Base-by-base conservation (phyloP, 768 basidiomycete species). In the Tricholoma hemisulphureum region DNA sequence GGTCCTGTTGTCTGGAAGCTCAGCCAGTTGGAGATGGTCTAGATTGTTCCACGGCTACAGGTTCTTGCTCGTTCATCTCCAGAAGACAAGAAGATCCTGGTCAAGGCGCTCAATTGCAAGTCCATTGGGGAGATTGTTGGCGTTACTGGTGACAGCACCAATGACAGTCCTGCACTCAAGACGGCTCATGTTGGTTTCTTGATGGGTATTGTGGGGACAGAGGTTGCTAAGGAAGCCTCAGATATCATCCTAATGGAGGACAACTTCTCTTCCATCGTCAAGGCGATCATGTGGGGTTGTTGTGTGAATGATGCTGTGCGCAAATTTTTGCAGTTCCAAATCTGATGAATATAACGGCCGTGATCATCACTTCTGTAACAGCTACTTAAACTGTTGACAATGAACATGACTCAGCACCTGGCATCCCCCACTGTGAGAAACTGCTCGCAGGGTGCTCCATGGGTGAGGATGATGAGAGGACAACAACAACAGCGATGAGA, bases 141-240 rank as follows among this genome's bases (percentile, higher is more conserved):
- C 59, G 96, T 98, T 41, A 98, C 97, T 28, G 97, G 97, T 46
- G 97, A 98, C 61, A 96, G 97, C 61, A 97, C 95, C 5, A 98
- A 99, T 73, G 97, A 99, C 67, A 96, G 94, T 0, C 95, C 95
- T 26, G 95, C 95, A 8, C 83, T 98, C 60, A 97, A 95, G 77
- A 91, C 90, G 1, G 96, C 97, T 24, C 81, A 98, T 65, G 95
- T 99, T 31, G 95, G 97, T 26, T 98, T 98, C 77, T 94, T 92
- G n/a, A n/a, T n/a, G n/a, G n/a, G n/a, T n/a, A n/a, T n/a, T n/a
- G n/a, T n/a, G n/a, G n/a, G n/a, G n/a, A n/a, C n/a, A n/a, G n/a
- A n/a, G n/a, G n/a, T n/a, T n/a, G n/a, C n/a, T n/a, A n/a, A n/a
- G n/a, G n/a, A n/a, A n/a, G n/a, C n/a, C n/a, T n/a, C n/a, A n/a